phyloP scores from a whole-genome alignment of 306 rosid species.

The Myrica gale region DNA sequence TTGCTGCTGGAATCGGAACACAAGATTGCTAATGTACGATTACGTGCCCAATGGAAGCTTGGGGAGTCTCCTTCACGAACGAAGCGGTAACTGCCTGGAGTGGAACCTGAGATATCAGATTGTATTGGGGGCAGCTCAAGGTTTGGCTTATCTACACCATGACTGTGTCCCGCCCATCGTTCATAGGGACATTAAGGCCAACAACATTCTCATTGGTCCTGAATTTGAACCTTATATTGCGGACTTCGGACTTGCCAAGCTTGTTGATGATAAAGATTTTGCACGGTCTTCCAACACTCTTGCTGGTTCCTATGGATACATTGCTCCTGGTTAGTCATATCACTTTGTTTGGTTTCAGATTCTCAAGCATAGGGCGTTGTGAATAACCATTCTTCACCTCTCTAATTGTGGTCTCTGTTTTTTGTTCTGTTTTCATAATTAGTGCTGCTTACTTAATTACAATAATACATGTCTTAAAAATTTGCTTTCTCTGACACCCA shows the following conservation, averaged over 20 bases:
- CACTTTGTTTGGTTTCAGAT: constrained; percentile 9
- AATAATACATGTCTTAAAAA: too few relatives aligned
- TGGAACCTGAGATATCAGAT: constrained; percentile 73
- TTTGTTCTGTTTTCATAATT: too few relatives aligned
- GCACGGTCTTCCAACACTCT: constrained; percentile 71
- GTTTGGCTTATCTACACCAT: constrained; percentile 87
- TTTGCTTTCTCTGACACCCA: too few relatives aligned
- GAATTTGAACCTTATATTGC: constrained; percentile 85
- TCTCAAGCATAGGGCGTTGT: background rate
- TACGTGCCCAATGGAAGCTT: constrained; percentile 90
- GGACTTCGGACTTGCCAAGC: constrained; percentile 94
- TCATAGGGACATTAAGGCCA: constrained; percentile 88
- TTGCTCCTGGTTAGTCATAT: constrained; percentile 77
- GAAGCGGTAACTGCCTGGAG: constrained; percentile 63
- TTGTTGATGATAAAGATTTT: constrained; percentile 68
- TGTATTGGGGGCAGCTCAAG: constrained; percentile 81
- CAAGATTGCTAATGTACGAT: constrained; percentile 78
- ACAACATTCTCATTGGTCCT: constrained; percentile 80
- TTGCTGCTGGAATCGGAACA: constrained; percentile 73
- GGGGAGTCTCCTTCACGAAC: constrained; percentile 73
- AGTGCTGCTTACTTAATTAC: too few relatives aligned
- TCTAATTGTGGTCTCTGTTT: too few relatives aligned
- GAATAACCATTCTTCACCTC: too few relatives aligned
- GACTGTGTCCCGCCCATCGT: constrained; percentile 91
- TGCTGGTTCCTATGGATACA: constrained; percentile 93